Conservation (phyloP, 257 asterid genomes). For the Ilex aquifolium region DNA sequence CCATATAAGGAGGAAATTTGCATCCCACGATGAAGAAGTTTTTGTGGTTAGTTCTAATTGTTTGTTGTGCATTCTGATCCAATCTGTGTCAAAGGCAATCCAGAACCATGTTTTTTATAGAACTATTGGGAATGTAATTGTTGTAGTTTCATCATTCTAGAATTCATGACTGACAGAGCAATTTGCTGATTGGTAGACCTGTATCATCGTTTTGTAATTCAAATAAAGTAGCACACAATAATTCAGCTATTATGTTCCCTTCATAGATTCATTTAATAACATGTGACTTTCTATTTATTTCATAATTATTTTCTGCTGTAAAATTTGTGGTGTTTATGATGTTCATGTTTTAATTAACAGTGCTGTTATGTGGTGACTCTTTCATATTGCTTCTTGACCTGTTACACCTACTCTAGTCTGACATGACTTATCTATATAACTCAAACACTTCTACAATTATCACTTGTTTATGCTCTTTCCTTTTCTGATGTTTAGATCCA, state of each 20-base stretch:
- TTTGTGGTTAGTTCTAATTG: slow-evolving; percentile 23
- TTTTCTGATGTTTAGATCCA: no score
- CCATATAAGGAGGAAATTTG: slow-evolving; percentile 27
- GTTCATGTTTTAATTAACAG: no score
- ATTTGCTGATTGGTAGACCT: slow-evolving; percentile 40
- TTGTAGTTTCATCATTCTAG: slow-evolving; percentile 60
- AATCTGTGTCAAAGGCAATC: slow-evolving; percentile 24
- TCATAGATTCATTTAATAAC: slow-evolving; percentile 20
- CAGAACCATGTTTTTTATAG: slow-evolving; percentile 17
- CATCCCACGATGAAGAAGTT: slow-evolving; percentile 34
- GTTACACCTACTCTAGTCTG: no score
- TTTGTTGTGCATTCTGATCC: slow-evolving; percentile 11
- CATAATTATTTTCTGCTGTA: slow-evolving; percentile 10
- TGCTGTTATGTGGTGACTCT: no score
- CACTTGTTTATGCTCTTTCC: no score
- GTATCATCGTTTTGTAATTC: slow-evolving; percentile 40
- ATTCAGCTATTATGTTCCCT: slow-evolving; percentile 24
- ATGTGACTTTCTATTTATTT: slow-evolving; percentile 4
- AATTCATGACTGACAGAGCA: slow-evolving; percentile 50
- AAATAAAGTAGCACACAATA: slow-evolving; percentile 40
- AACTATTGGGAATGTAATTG: slow-evolving; percentile 28
- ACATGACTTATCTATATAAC: no score
- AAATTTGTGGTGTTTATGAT: background rate
- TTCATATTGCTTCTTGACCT: no score
- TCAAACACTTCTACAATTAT: no score